These are phyloP conservation scores for Xylariaceae sp. DNA, from an alignment of 2,329 filamentous ascomycete genomes.

Conservation along the genomic window DNA sequence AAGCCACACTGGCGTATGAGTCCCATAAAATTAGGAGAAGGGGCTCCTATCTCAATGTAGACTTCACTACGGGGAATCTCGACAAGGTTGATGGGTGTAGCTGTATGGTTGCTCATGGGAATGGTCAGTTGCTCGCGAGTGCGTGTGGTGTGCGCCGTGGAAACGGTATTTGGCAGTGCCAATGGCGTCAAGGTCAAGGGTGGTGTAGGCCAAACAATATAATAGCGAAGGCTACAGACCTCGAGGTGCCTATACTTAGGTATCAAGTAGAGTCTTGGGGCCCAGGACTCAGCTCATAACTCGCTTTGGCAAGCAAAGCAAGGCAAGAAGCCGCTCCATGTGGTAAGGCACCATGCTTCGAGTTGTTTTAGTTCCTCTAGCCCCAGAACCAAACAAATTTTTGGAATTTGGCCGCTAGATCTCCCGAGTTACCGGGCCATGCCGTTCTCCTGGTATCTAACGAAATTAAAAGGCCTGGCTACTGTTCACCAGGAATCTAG, in stretches of 20 bases:
- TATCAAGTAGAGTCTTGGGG: too few species aligned
- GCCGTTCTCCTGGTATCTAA: constrained; percentile 6
- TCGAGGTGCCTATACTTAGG: too few species aligned
- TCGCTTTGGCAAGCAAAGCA: constrained; percentile 25
- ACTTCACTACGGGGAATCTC: too few species aligned
- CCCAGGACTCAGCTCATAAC: too few species aligned
- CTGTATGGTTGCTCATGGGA: constrained; percentile 15
- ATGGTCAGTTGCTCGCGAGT: constrained; percentile 11
- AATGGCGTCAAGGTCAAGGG: constrained; percentile 3
- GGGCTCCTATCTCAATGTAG: too few species aligned
- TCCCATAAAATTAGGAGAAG: constrained; percentile 2
- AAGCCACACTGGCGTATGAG: constrained; percentile 7
- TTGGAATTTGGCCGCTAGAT: not conserved
- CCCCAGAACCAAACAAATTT: constrained; percentile 3
- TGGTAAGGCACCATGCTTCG: constrained; percentile 24
- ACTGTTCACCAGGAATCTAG: constrained; percentile 11
- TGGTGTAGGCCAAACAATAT: constrained; percentile 6
- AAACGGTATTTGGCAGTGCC: not conserved
- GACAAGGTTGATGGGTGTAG: constrained; percentile 16
- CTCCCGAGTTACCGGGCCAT: not conserved
- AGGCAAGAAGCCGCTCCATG: constrained; percentile 30
- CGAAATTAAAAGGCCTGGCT: constrained; percentile 14
- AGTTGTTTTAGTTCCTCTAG: constrained; percentile 20
- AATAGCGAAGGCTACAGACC: constrained; percentile 6
- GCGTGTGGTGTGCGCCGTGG: constrained; percentile 3